These are phyloP conservation scores for Canariomyces notabilis DNA, from an alignment of 2,329 filamentous ascomycete species.

Conservation along the genomic window DNA sequence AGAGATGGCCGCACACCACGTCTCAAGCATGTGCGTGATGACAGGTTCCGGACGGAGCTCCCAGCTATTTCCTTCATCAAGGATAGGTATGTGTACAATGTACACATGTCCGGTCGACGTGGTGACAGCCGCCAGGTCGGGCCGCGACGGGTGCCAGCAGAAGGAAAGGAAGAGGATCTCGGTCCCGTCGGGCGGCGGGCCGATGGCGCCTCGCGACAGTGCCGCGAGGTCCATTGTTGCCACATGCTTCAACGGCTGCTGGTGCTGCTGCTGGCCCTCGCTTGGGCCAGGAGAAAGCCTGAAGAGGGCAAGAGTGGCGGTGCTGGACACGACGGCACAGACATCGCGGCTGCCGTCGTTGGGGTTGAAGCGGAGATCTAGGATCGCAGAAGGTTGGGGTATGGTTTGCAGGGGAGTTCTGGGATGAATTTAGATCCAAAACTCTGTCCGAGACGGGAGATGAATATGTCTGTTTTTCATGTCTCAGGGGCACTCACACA, in stretches of 20 bases:
- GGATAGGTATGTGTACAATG: constrained; percentile 44
- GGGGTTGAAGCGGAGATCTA: constrained; percentile 79
- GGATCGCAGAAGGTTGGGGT: constrained; percentile 64
- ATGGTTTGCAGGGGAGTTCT: constrained; percentile 56
- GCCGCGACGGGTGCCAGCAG: constrained; percentile 60
- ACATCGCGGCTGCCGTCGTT: constrained; percentile 41
- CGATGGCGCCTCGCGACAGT: constrained; percentile 41
- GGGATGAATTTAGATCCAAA: constrained; percentile 10
- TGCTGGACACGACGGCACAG: constrained; percentile 74
- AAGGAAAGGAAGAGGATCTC: constrained; percentile 65
- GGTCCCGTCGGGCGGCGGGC: not conserved
- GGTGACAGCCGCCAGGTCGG: constrained; percentile 60
- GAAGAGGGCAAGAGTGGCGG: constrained; percentile 64
- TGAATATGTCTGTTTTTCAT: too few relatives aligned
- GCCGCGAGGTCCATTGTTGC: constrained; percentile 42
- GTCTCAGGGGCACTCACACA: constrained; percentile 61
- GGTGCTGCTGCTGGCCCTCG: too few relatives aligned
- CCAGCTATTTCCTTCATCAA: constrained; percentile 38
- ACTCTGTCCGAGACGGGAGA: not conserved
- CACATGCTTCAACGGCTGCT: constrained; percentile 37
- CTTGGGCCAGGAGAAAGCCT: constrained; percentile 39
- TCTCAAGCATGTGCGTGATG: constrained; percentile 56
- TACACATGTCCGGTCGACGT: constrained; percentile 63
- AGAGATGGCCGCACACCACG: constrained; percentile 67
- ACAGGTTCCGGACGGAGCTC: constrained; percentile 33